Evolutionary conservation across 1,284 basidiomycete species (phyloP).

Genomic region (Inonotus hispidus): DNA sequence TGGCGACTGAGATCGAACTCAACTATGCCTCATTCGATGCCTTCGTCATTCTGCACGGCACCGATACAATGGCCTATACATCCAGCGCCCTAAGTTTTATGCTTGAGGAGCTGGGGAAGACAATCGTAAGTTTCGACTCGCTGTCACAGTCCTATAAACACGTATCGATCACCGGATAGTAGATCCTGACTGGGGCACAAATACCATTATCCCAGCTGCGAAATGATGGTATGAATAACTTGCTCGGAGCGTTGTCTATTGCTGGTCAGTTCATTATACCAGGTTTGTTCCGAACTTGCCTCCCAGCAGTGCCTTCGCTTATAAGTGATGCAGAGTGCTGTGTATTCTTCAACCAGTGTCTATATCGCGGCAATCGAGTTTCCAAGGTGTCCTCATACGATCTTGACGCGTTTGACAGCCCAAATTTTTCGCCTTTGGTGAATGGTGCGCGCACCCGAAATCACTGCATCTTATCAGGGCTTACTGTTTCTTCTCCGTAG

Average conservation of each 20-base stretch:
- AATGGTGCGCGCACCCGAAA: constrained; percentile 46
- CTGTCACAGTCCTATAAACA: not conserved
- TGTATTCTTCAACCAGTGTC: constrained; percentile 84
- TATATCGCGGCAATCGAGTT: constrained; percentile 84
- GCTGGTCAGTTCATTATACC: constrained; percentile 90
- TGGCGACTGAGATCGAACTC: constrained; percentile 86
- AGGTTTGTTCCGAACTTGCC: constrained; percentile 38
- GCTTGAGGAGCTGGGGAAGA: constrained; percentile 87
- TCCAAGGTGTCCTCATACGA: constrained; percentile 85
- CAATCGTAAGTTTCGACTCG: constrained; percentile 47
- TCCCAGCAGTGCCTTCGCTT: not conserved
- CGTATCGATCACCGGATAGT: not conserved
- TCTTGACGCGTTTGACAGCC: constrained; percentile 81
- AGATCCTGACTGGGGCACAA: constrained; percentile 89
- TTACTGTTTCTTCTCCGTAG: constrained; percentile 31
- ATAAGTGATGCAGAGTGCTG: constrained; percentile 54
- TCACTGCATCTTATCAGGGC: not conserved
- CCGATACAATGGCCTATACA: constrained; percentile 91
- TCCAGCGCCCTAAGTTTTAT: constrained; percentile 86
- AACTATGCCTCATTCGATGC: constrained; percentile 84
- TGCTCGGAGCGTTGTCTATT: constrained; percentile 82
- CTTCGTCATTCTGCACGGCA: constrained; percentile 88
- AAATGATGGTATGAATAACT: constrained; percentile 87
- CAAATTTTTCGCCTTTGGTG: constrained; percentile 81
- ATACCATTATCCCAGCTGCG: constrained; percentile 85